Base-by-base conservation (phyloP, 164 flowering plant species). In the Sedum album region DNA sequence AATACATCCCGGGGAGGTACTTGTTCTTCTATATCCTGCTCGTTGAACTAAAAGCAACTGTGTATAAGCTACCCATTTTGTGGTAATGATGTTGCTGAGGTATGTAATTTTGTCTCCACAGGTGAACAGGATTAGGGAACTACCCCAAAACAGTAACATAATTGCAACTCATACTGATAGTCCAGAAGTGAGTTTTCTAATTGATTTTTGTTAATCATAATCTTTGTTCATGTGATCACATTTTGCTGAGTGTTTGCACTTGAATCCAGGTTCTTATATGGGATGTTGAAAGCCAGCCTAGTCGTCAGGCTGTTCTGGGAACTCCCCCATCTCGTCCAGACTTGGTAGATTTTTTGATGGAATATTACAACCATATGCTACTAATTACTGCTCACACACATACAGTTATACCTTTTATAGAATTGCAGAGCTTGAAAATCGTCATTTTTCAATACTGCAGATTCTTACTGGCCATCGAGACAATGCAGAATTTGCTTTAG, bases 401-500 rank as follows among this genome's bases (percentile, higher is more conserved):
- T n/a, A n/a, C n/a, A 10, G 20, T 23, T 6, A 28, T 36, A 5
- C 18, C 23, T 44, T 44, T 44, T 15, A 35, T 35, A 7, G 38
- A 35, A 7, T 25, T 23, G n/a, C 38, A 31, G 31, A 48, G 62
- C 42, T n/a, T 67, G 17, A 25, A 2, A 55, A n/a, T 13, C 39
- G 25, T 1, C n/a, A 38, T 38, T 33, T 44, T 38, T 33, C 61
- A 36, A 46, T 72, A 64, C 74, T 84, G 83, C 87, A 95, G 97
- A 79, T 89, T 67, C 75, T 95, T 76, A 90, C 91, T 69, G 99
- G 99, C 21, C 99, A 92, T 75, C 79, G 82, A 76, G 96, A 92
- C 69, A 83, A 88, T 88, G 99, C 97, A 11, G 99, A 95, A 76
- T 95, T 88, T 80, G 99, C 97, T 44, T 94, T 95, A 76, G 95